A percentile compares a stretch with the other conserved stretches of the same genome.
phyloP scores from a whole-genome alignment of 2,329 filamentous ascomycete genomes.

The Nemania abortiva region DNA sequence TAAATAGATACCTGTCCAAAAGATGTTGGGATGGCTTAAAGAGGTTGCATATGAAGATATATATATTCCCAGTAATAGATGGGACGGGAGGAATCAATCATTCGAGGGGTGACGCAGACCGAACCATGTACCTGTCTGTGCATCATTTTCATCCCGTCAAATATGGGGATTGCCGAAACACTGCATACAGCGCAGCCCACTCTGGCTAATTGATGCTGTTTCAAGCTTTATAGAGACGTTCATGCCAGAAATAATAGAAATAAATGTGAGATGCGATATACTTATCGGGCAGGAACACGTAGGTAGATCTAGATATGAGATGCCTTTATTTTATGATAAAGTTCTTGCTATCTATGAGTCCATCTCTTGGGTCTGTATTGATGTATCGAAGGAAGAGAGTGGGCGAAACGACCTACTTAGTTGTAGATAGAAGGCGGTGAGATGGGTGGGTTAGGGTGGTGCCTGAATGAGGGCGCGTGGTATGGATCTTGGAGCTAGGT shows the following conservation, averaged over 20 bases:
- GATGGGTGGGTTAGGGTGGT: neutral
- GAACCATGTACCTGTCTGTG: neutral
- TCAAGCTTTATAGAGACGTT: constrained; percentile 24
- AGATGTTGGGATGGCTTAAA: constrained; percentile 15
- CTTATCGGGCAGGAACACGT: neutral
- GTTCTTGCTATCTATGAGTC: neutral
- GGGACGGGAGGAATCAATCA: constrained; percentile 2
- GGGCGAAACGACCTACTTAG: neutral
- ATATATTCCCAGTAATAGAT: neutral
- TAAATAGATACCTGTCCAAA: neutral
- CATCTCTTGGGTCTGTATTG: neutral
- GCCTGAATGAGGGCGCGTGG: neutral
- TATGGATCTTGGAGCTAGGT: neutral
- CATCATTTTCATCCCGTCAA: neutral
- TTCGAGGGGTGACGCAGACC: constrained; percentile 9
- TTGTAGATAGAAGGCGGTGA: constrained; percentile 29
- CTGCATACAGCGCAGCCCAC: constrained; percentile 23
- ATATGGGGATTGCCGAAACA: constrained; percentile 32
- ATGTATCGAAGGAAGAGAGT: too few species aligned
- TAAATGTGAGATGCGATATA: neutral
- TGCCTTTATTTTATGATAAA: neutral
- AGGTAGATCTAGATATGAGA: neutral
- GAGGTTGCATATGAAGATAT: constrained; percentile 30
- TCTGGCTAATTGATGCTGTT: constrained; percentile 37
- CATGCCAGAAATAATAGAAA: constrained; percentile 17